Base-by-base conservation (phyloP, 2,329 filamentous ascomycete genomes). In the Knufia fluminis region DNA sequence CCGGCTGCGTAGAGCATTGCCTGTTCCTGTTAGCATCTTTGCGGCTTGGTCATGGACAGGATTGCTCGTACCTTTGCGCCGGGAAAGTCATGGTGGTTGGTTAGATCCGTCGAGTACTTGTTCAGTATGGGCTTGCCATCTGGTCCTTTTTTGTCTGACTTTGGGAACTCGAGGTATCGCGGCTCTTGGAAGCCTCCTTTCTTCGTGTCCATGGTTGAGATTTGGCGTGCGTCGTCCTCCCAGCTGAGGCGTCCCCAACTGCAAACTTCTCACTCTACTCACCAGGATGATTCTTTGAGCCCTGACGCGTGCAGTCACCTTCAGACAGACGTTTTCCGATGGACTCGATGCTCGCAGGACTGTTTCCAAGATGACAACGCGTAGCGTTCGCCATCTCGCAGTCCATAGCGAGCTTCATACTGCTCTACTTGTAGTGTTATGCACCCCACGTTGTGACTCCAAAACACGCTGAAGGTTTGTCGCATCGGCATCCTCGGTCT, bases 1-100 rank as follows among this genome's bases (percentile, higher is more conserved):
- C 91, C 91, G 7, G 91, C 89, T 12, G 86, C 90, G 68, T 94
- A 97, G 19, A 97, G 77, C 91, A 96, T 96, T 36, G 91, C 88
- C 84, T 90, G 28, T 2, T 22, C 28, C 90, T 36, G 3, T 32
- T 23, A 32, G 35, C 22, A 42, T n/a, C n/a, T 23, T 24, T 23
- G 17, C 36, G 35, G 10, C 8, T 17, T 28, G 23, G 20, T 31
- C 23, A 23, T 17, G 14, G 28, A 47, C 17, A 31, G 39, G 24
- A 32, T 28, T 28, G 23, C 54, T 49, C 66, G 51, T 66, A 86
- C 87, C 77, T 94, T 87, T 41, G 91, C 89, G 23, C 87, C 91
- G 1, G 91, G 90, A 61, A 86, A 94, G 67, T 95, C 88, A 81
- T 95, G 87, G 49, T 77, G 85, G 50, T 78, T 80, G 9, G 91